phyloP scores from a whole-genome alignment of 345 rosid species.

The Sonneratia alba region DNA sequence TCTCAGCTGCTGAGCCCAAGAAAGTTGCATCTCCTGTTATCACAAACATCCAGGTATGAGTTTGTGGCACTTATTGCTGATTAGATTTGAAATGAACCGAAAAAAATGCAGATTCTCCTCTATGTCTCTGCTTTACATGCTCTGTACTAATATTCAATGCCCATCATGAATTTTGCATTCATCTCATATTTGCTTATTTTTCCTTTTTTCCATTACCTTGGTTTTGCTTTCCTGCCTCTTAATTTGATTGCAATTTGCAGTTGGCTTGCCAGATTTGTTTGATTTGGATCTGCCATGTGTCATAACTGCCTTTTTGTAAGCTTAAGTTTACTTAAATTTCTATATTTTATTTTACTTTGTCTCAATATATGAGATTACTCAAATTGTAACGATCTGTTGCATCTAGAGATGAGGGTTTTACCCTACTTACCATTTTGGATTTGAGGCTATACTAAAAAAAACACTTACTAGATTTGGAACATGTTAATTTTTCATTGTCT shows the following conservation, averaged over 20 bases:
- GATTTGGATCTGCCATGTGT: not conserved
- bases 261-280: not conserved
- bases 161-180: not conserved
- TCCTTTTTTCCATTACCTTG: not conserved
- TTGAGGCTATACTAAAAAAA: no score
- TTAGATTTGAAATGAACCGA: not conserved
- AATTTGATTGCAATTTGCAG: not conserved
- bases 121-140: not conserved
- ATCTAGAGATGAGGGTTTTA: not conserved
- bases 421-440: not conserved
- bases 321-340: not conserved
- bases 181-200: not conserved
- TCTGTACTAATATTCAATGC: not conserved
- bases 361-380: not conserved
- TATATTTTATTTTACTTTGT: not conserved
- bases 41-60: slow-evolving; percentile 75
- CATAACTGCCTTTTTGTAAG: not conserved
- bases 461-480: not conserved
- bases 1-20: slow-evolving; percentile 71
- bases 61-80: not conserved
- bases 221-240: not conserved
- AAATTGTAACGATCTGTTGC: not conserved
- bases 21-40: slow-evolving; percentile 69
- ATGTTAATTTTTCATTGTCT: not conserved
- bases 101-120: not conserved